Base-by-base conservation (phyloP, 306 rosid genomes). In the Alnus rubra region DNA sequence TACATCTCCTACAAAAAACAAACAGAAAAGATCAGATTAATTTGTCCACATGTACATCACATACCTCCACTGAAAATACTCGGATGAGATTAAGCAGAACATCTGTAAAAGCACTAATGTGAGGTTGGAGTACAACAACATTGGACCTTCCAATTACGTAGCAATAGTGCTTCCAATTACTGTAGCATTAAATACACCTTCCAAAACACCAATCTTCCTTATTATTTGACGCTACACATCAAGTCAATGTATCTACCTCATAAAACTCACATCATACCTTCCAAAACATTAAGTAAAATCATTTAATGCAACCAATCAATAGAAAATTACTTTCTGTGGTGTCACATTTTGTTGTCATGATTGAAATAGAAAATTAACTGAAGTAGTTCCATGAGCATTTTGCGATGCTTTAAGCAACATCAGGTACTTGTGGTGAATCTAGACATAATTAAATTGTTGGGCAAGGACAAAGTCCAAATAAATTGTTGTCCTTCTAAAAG, bases 1-100 rank as follows among this genome's bases (percentile, higher is more conserved):
- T 90, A 96, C 99, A 96, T 96, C 85, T 96, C 99, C 99, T 96
- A 89, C 31, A 75, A 76, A 52, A 75, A 78, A 48, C 35, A 73
- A 67, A 51, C 51, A 78, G 59, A 78, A 28, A 75, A 52, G 69
- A 78, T 78, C 19, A 18, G 53, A 58, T 42, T 48, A 58, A 68
- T 67, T 15, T 67, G 49, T 67, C 49, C 42, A 67, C 19, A 35
- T 5, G 70, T 14, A 18, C 37, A 45, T 30, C 70, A 33, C 7
- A 64, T 44, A 14, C 2, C 16, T 70, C 55, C 47, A 7, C 71
- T 1, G 18, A 67, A 37, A 18, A n/a, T 15, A 33, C 72, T 35
- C 11, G 15, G 72, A 35, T 18, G 49, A 39, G 28, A 67, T 33
- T 67, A 42, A 33, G 8, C 45, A 42, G 45, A 42, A 42, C 45